A percentile compares a stretch with the other conserved stretches of the same genome.
Conservation (phyloP, 164 flowering plant species). For the Amborella trichopoda region DNA sequence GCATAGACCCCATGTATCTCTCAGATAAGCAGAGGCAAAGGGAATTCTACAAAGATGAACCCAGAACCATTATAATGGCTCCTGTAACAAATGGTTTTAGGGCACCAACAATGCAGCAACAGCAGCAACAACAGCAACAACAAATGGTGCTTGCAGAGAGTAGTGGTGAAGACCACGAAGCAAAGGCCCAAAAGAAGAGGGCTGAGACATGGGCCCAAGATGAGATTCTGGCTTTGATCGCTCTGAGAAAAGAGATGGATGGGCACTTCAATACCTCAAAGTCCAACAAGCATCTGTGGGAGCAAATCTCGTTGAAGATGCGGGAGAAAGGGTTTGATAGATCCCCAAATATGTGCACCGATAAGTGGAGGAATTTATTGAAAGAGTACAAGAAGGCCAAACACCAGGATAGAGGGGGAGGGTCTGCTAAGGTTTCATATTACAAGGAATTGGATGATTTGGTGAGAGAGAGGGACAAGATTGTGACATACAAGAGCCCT, state of each 20-base stretch:
- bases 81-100: slow-evolving; percentile 22
- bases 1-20: slow-evolving; percentile 28
- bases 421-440: slow-evolving; percentile 65
- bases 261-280: slow-evolving; percentile 70
- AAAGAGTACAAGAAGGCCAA: slow-evolving; percentile 87
- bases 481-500: slow-evolving; percentile 34
- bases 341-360: slow-evolving; percentile 88
- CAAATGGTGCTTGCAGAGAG: slow-evolving; percentile 45
- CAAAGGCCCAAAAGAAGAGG: slow-evolving; percentile 67
- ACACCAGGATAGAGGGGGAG: slow-evolving; percentile 43
- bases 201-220: slow-evolving; percentile 96
- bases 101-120: slow-evolving; percentile 19
- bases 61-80: slow-evolving; percentile 53
- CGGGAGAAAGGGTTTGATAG: slow-evolving; percentile 79
- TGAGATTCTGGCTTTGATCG: slow-evolving; percentile 57
- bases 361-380: slow-evolving; percentile 89
- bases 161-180: slow-evolving; percentile 54
- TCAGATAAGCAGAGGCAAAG: slow-evolving; percentile 49
- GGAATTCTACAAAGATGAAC: slow-evolving; percentile 51
- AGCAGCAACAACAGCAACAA: slow-evolving; percentile 24
- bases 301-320: slow-evolving; percentile 81
- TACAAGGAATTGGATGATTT: slow-evolving; percentile 85
- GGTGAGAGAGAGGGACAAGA: slow-evolving; percentile 52
- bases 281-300: slow-evolving; percentile 90
- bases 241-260: slow-evolving; percentile 60